Percentiles rank a stretch among this genome's conserved stretches.
Conservation (phyloP, 2,329 filamentous ascomycete genomes). For the Akanthomyces dipterigenus region DNA sequence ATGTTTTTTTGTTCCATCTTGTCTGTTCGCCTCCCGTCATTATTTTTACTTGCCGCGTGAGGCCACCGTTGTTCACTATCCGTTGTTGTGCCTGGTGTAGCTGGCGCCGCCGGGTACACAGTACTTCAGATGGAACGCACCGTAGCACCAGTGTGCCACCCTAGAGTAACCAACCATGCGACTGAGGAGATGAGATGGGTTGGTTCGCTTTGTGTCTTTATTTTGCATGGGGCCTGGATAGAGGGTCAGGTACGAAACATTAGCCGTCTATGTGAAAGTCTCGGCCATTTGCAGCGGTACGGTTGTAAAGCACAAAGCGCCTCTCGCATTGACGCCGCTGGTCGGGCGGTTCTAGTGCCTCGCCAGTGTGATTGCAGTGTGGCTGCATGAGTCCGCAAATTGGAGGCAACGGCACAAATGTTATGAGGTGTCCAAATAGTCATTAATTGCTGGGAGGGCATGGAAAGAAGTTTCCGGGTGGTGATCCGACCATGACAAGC, state of each 20-base stretch:
- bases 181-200: neutral
- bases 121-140: conserved; percentile 9
- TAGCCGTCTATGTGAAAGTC: neutral
- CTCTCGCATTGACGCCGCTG: too few species aligned
- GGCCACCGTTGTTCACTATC: neutral
- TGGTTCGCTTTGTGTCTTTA: neutral
- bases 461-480: too few species aligned
- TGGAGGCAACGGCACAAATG: neutral
- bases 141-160: neutral
- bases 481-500: neutral
- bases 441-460: too few species aligned
- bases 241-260: neutral
- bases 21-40: neutral
- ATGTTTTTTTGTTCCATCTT: neutral
- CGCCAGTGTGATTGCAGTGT: too few species aligned
- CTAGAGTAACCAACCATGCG: neutral
- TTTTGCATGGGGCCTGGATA: neutral
- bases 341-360: too few species aligned
- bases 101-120: neutral
- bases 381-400: neutral
- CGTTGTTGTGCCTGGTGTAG: neutral
- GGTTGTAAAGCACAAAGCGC: too few species aligned
- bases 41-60: neutral
- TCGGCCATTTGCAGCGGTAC: neutral
- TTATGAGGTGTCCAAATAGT: too few species aligned